phyloP scores from a whole-genome alignment of 257 asterid species.

The Penstemon barbatus region DNA sequence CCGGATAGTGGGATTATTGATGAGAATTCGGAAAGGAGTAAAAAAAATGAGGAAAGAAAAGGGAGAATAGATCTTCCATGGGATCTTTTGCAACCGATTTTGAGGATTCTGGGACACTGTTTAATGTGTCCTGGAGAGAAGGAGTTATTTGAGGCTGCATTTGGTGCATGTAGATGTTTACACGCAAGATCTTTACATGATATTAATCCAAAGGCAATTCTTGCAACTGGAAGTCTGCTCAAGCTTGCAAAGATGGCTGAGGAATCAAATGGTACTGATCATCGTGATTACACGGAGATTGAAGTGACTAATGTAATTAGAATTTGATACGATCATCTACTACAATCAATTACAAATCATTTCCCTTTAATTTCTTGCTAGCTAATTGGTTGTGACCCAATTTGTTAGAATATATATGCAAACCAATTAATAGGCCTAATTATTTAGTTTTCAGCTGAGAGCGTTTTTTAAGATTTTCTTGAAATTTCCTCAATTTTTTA shows the following conservation, averaged over 20 bases:
- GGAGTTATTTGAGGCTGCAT: constrained; percentile 51
- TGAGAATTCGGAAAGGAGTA: background rate
- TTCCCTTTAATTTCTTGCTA: too few species aligned
- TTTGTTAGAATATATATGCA: too few species aligned
- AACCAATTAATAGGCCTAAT: too few species aligned
- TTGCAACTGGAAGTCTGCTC: constrained; percentile 66
- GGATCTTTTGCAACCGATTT: constrained; percentile 71
- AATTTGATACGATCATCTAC: constrained; percentile 21
- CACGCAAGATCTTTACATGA: constrained; percentile 67
- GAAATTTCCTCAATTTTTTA: too few species aligned
- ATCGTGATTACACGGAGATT: constrained; percentile 68
- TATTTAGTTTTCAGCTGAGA: too few species aligned
- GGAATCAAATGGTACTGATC: constrained; percentile 14
- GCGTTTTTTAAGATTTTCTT: too few species aligned
- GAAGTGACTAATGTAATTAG: constrained; percentile 40
- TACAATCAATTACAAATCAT: too few species aligned
- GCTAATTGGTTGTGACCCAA: too few species aligned
- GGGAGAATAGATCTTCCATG: constrained; percentile 61
- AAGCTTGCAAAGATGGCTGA: constrained; percentile 49
- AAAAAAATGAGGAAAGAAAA: constrained; percentile 19
- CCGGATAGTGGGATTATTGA: background rate
- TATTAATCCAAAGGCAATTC: constrained; percentile 62
- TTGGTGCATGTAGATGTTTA: constrained; percentile 52
- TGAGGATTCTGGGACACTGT: constrained; percentile 79
- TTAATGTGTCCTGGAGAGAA: constrained; percentile 46